Conservation (phyloP, 106 monocot species). For the Cymbidium sinense region DNA sequence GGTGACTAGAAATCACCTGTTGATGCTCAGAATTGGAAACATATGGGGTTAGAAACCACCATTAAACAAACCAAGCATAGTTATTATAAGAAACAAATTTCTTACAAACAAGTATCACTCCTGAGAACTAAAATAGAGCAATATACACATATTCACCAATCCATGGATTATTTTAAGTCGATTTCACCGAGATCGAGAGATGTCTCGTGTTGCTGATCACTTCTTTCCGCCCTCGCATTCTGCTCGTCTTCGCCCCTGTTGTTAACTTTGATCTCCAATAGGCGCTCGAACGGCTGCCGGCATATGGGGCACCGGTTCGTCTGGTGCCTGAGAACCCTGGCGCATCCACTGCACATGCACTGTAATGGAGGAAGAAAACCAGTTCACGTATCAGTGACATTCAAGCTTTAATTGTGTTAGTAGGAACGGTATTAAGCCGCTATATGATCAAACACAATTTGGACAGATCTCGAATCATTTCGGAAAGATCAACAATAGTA, state of each 20-base stretch:
- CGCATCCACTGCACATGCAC: slow-evolving; percentile 71
- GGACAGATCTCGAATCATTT: no score
- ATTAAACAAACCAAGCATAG: background rate
- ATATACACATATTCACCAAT: background rate
- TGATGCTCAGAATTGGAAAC: no score
- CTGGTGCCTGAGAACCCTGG: slow-evolving; percentile 46
- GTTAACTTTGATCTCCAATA: slow-evolving; percentile 42
- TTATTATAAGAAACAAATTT: background rate
- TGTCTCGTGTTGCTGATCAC: background rate
- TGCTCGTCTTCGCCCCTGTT: slow-evolving; percentile 6
- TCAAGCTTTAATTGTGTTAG: no score
- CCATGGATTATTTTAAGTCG: background rate
- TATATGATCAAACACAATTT: no score
- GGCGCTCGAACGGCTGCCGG: slow-evolving; percentile 47
- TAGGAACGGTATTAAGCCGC: no score
- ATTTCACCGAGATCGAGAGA: background rate
- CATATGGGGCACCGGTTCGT: slow-evolving; percentile 62
- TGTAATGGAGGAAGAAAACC: slow-evolving; percentile 9
- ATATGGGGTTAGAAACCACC: background rate
- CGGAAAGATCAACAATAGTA: no score
- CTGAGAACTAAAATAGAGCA: background rate
- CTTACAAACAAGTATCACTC: background rate
- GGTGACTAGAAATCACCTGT: no score
- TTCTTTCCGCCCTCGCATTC: background rate
- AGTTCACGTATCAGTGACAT: background rate